phyloP scores from a whole-genome alignment of 805 yeast species.

The Wickerhamomyces ciferrii region DNA sequence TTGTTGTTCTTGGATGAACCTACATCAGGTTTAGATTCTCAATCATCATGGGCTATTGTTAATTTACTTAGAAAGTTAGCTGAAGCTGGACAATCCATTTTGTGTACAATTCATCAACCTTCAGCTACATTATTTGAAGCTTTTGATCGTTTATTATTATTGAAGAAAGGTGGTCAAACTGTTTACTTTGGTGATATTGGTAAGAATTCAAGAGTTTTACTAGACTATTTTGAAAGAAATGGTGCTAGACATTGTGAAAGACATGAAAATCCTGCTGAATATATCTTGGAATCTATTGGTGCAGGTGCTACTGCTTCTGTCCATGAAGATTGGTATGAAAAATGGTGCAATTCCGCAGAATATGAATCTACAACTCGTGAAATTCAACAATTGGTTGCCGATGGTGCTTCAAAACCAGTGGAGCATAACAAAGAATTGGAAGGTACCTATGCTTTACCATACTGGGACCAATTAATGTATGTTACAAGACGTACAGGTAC shows the following conservation, averaged over 20 bases:
- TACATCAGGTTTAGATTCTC: conserved; percentile 56
- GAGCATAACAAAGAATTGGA: conserved; percentile 2
- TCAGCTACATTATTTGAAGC: conserved; percentile 54
- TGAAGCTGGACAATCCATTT: conserved; percentile 49
- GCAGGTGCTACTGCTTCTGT: conserved; percentile 68
- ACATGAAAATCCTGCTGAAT: conserved; percentile 70
- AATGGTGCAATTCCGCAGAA: conserved; percentile 48
- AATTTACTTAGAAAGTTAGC: conserved; percentile 45
- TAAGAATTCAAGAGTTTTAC: conserved; percentile 39
- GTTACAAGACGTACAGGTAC: conserved; percentile 35
- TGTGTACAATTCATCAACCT: conserved; percentile 66
- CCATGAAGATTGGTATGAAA: conserved; percentile 52
- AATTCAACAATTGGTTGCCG: conserved; percentile 22
- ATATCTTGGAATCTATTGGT: conserved; percentile 66
- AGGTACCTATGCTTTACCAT: conserved; percentile 28
- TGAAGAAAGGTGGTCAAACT: conserved; percentile 69
- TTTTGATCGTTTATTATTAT: conserved; percentile 53
- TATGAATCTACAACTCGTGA: conserved; percentile 23
- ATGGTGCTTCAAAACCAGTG: neutral
- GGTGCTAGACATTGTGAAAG: conserved; percentile 58
- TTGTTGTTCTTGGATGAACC: conserved; percentile 43
- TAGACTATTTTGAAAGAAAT: conserved; percentile 41
- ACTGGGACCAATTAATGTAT: conserved; percentile 34
- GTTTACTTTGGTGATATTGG: conserved; percentile 73
- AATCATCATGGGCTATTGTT: conserved; percentile 55